Percentiles rank a stretch among this genome's conserved stretches.
Evolutionary conservation across 495 filamentous ascomycete genomes (phyloP).

Genomic region (Xylaria curta): DNA sequence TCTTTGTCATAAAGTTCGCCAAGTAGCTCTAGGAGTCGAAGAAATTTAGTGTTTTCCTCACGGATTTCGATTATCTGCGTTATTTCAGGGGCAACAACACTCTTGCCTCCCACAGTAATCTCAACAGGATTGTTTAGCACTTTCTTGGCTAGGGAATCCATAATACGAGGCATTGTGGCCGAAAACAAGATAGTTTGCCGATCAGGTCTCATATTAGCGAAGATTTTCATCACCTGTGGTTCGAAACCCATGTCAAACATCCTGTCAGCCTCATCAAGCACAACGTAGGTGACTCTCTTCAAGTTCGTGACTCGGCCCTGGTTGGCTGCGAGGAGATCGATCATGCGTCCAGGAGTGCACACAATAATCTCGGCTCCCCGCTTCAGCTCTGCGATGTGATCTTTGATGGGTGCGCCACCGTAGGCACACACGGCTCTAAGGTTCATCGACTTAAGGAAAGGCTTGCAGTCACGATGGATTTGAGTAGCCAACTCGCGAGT

Average conservation of each 20-base stretch:
- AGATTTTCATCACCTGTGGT: slow-evolving; percentile 96
- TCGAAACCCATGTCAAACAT: slow-evolving; percentile 99
- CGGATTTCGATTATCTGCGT: slow-evolving; percentile 92
- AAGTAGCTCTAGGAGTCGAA: slow-evolving; percentile 81
- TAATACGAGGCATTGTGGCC: slow-evolving; percentile 92
- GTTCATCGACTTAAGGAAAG: slow-evolving; percentile 86
- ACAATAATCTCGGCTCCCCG: slow-evolving; percentile 94
- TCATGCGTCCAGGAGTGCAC: slow-evolving; percentile 95
- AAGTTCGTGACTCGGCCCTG: slow-evolving; percentile 91
- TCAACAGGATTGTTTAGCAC: slow-evolving; percentile 85
- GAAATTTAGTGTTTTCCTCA: slow-evolving; percentile 81
- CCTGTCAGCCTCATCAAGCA: slow-evolving; percentile 95
- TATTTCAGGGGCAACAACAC: slow-evolving; percentile 93
- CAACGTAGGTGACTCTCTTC: slow-evolving; percentile 85
- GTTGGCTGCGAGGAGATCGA: slow-evolving; percentile 93
- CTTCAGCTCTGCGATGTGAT: slow-evolving; percentile 96
- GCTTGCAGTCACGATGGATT: slow-evolving; percentile 92
- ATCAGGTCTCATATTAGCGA: slow-evolving; percentile 87
- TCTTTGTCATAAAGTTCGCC: slow-evolving; percentile 87
- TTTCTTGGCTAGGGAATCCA: slow-evolving; percentile 91
- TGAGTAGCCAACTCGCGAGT: slow-evolving; percentile 95
- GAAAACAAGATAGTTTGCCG: slow-evolving; percentile 95
- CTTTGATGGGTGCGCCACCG: slow-evolving; percentile 94
- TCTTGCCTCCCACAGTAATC: slow-evolving; percentile 89
- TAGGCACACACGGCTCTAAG: slow-evolving; percentile 95